phyloP scores from a whole-genome alignment of 352 stramenopile species.

The Globisporangium splendens region DNA sequence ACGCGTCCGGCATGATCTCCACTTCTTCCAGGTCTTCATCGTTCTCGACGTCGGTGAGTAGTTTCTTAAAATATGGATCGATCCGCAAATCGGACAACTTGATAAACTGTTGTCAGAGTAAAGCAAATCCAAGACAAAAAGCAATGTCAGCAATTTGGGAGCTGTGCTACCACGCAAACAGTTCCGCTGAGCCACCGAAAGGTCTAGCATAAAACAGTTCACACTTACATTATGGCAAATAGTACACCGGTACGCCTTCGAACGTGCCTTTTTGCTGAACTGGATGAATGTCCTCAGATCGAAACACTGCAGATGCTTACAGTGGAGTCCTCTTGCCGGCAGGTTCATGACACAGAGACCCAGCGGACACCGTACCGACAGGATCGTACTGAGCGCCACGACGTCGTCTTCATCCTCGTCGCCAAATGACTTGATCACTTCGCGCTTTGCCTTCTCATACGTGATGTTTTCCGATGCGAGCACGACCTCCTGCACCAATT shows the following conservation, averaged over 20 bases:
- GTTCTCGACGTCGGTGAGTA: constrained; percentile 80
- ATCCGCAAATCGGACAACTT: constrained; percentile 84
- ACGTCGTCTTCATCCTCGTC: constrained; percentile 81
- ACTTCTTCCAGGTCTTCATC: constrained; percentile 88
- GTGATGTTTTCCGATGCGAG: constrained; percentile 58
- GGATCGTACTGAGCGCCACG: constrained; percentile 79
- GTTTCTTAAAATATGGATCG: constrained; percentile 87
- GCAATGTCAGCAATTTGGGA: too few relatives aligned
- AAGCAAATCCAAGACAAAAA: too few relatives aligned
- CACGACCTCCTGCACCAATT: constrained; percentile 61
- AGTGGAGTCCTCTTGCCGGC: constrained; percentile 87
- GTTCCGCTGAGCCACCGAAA: too few relatives aligned
- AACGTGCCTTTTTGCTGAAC: constrained; percentile 87
- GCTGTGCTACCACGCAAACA: background rate
- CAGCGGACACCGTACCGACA: constrained; percentile 88
- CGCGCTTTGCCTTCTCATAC: constrained; percentile 66
- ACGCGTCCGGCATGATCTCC: constrained; percentile 85
- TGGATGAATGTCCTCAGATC: constrained; percentile 92
- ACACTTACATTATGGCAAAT: constrained; percentile 85
- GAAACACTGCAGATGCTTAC: constrained; percentile 96
- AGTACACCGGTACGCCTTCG: constrained; percentile 88
- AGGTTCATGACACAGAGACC: constrained; percentile 85
- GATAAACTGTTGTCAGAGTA: constrained; percentile 63
- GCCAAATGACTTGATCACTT: constrained; percentile 80
- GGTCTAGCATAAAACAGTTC: too few relatives aligned